phyloP scores from a whole-genome alignment of 2,329 filamentous ascomycete genomes.

The Cadophora gregata region DNA sequence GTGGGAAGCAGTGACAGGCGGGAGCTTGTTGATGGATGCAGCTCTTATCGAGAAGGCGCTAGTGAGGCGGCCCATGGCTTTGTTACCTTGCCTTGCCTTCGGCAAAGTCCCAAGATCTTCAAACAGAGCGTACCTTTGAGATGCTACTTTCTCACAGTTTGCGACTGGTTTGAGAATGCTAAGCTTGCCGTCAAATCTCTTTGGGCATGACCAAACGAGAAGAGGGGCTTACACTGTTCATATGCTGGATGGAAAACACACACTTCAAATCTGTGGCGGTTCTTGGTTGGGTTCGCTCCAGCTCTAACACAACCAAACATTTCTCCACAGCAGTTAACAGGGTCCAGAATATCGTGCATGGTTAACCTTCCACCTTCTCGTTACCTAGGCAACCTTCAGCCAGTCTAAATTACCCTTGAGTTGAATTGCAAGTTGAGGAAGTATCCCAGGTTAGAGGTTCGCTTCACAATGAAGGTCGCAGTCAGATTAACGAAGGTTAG shows the following conservation, averaged over 20 bases:
- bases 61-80: slow-evolving; percentile 7
- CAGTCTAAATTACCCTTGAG: no score
- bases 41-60: slow-evolving; percentile 41
- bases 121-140: background rate
- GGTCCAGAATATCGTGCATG: no score
- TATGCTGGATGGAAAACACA: no score
- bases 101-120: background rate
- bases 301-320: background rate
- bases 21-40: slow-evolving; percentile 36
- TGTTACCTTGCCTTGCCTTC: no score
- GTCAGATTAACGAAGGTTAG: background rate
- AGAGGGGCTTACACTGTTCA: no score
- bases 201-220: no score
- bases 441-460: background rate
- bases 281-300: no score
- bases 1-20: slow-evolving; percentile 23
- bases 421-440: background rate
- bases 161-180: background rate
- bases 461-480: background rate
- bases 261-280: no score
- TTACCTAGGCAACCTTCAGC: no score
- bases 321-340: background rate
- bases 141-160: background rate
- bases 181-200: background rate
- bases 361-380: no score